Evolutionary conservation across 1,284 basidiomycete genomes (phyloP).

Genomic region (Coniophora puteana): DNA sequence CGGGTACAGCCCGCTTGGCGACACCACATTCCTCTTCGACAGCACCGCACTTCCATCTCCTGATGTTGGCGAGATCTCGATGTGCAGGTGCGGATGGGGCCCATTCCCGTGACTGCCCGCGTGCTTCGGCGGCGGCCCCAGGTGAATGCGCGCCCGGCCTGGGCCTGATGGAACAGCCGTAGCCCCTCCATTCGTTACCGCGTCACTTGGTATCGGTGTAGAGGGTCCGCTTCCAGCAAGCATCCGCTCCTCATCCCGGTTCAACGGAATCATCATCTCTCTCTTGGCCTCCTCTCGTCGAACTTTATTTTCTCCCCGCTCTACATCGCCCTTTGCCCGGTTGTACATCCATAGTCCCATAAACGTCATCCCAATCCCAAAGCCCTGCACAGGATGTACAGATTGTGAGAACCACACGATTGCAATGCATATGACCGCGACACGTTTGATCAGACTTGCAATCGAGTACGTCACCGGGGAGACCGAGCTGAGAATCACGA

Average conservation of each 20-base stretch:
- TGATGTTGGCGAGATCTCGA: conserved; percentile 22
- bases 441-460: conserved; percentile 95
- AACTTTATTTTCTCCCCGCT: conserved; percentile 86
- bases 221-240: conserved; percentile 36
- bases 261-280: conserved; percentile 70
- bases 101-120: conserved; percentile 8
- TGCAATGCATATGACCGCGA: conserved; percentile 96
- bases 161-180: conserved; percentile 14
- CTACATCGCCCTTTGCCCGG: conserved; percentile 89
- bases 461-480: conserved; percentile 99
- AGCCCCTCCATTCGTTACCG: conserved; percentile 10
- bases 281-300: conserved; percentile 79
- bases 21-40: conserved; percentile 25
- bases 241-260: conserved; percentile 51
- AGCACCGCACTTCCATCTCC: conserved; percentile 17
- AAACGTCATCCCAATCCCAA: conserved; percentile 90
- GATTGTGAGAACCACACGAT: conserved; percentile 95
- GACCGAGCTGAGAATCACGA: conserved; percentile 91
- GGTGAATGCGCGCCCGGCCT: conserved; percentile 6
- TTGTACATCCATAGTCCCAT: conserved; percentile 96
- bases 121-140: conserved; percentile 8
- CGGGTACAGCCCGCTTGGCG: conserved; percentile 60
- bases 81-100: conserved; percentile 27
- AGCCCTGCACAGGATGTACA: conserved; percentile 81
- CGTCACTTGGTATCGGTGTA: conserved; percentile 7